Evolutionary conservation across 1,284 basidiomycete genomes (phyloP).

Genomic region (Gomphus bonarii): DNA sequence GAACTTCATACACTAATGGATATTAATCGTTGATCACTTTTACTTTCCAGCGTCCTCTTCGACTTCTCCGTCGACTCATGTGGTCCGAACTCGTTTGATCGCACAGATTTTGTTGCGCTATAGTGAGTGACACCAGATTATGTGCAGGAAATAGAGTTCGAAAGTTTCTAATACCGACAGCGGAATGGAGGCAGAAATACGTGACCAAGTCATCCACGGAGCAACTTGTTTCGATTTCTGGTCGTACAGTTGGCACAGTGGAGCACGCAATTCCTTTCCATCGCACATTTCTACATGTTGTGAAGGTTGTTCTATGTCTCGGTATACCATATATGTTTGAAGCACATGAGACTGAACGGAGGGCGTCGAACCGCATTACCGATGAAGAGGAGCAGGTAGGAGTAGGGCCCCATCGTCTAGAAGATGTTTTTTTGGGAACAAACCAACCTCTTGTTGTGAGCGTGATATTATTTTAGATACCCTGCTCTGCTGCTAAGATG

Average conservation of each 20-base stretch:
- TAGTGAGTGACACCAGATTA: constrained; percentile 30
- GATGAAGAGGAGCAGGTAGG: constrained; percentile 33
- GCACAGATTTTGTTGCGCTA: constrained; percentile 57
- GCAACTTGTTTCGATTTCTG: constrained; percentile 36
- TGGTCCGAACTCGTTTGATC: constrained; percentile 57
- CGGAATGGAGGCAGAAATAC: constrained; percentile 60
- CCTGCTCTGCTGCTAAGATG: neutral
- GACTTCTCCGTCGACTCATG: constrained; percentile 27
- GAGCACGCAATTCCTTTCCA: constrained; percentile 29
- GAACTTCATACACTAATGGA: constrained; percentile 1
- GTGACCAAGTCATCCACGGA: constrained; percentile 3
- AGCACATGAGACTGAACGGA: constrained; percentile 18
- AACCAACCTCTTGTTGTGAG: constrained; percentile 3
- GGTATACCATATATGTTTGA: constrained; percentile 67
- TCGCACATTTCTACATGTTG: constrained; percentile 42
- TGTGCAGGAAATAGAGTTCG: neutral
- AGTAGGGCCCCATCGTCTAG: neutral
- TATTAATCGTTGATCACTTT: neutral
- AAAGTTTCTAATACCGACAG: constrained; percentile 28
- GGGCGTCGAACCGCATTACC: neutral
- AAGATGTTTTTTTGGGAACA: neutral
- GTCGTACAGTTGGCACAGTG: constrained; percentile 22
- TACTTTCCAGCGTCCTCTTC: constrained; percentile 14
- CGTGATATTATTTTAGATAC: neutral
- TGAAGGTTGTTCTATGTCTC: constrained; percentile 52